Evolutionary conservation across 805 yeast genomes (phyloP), one percentile per base, ranked within the genome.

Genomic region (Wickerhamomyces pijperi): DNA sequence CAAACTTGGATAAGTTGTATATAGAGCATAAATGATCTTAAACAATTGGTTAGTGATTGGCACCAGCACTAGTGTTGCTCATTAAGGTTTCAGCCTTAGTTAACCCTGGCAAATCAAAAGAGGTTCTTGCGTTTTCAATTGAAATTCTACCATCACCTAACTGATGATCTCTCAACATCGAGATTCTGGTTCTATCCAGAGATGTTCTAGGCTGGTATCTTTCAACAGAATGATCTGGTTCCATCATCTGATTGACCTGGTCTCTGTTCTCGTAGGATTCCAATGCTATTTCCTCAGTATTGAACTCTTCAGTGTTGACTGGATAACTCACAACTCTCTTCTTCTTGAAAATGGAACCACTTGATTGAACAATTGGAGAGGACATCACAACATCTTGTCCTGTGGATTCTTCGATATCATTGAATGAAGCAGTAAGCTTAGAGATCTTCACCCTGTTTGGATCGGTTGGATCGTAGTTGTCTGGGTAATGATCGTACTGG

Each of bases 381-480:
- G 29, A 8, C n/a, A 25, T 7, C 19, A 8, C 33, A 31, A 7
- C 13, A 15, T 8, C 17, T 15, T 15, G 11, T 5, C n/a, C n/a
- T n/a, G 19, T 15, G 19, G 5, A 5, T 9, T 9, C 6, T 31
- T 31, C 33, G 12, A 31, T 12, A 13, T 31, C 33, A 15, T 31
- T 17, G 15, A 31, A 31, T 6, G 33, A 31, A 15, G 33, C 17
- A 15, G 33, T 31, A 12, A 31, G 70, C 36, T 68, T 62, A 32
- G 75, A 64, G 23, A 80, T 62, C 43, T 68, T 68, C 14, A 64
- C 67, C 47, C 82, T 68, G 43, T 77, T 61, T 23, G 88, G 85
- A 58, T 82, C 88, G 3, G 94, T 82, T 34, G 94, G 94, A 55
- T 82, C 94, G 54, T 79, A 82, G 39, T 72, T 68, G 11, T 55